Percentiles rank a stretch among this genome's conserved stretches.
Evolutionary conservation across 2,329 filamentous ascomycete genomes (phyloP).

Genomic region (Fusarium sp.): DNA sequence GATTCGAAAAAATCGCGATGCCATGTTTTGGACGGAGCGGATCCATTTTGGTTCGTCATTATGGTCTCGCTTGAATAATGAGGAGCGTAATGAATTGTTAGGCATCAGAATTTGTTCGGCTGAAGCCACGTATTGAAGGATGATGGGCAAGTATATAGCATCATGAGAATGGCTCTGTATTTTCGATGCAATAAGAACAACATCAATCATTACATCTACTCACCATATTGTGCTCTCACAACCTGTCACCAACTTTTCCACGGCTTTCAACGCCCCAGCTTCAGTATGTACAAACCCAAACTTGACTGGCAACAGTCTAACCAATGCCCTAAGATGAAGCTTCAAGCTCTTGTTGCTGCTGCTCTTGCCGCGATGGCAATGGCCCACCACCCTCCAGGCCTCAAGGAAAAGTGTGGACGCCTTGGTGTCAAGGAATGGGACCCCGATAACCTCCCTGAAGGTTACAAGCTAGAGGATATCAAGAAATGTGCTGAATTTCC

Average conservation of each 20-base stretch:
- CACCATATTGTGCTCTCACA: neutral
- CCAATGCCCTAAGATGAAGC: neutral
- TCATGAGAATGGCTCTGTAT: neutral
- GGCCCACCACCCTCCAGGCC: neutral
- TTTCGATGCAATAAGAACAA: neutral
- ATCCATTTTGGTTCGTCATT: neutral
- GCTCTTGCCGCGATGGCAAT: neutral
- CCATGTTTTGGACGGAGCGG: neutral
- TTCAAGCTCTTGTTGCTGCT: neutral
- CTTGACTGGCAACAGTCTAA: no score
- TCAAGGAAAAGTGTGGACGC: conserved; percentile 21
- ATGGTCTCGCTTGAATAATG: neutral
- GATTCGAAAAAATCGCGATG: neutral
- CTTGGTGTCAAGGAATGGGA: conserved; percentile 30
- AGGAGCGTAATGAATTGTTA: neutral
- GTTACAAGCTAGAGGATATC: neutral
- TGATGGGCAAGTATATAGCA: neutral
- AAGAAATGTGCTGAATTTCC: conserved; percentile 27
- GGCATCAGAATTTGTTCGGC: neutral
- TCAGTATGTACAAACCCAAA: neutral
- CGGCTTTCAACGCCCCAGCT: neutral
- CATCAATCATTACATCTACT: neutral
- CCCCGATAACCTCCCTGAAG: conserved; percentile 11
- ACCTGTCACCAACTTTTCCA: neutral
- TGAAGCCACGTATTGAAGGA: neutral